Conservation (phyloP, 2,329 filamentous ascomycete genomes). For the Clathrospora elynae region DNA sequence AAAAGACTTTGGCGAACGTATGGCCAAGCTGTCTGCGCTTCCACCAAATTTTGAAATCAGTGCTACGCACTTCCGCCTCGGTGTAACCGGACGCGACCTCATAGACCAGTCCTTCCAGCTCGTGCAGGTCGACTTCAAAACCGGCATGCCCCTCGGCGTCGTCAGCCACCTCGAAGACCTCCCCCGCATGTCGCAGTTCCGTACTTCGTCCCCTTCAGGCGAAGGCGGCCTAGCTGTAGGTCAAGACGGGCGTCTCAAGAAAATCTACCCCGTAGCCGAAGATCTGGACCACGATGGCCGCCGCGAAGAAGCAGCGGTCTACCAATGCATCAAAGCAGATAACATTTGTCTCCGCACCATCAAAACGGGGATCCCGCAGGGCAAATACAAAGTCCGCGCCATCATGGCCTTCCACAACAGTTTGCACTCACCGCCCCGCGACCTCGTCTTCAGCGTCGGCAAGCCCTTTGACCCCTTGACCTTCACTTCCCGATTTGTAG, state of each 20-base stretch:
- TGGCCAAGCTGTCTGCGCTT: slow-evolving; percentile 46
- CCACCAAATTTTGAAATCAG: slow-evolving; percentile 46
- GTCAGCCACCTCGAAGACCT: slow-evolving; percentile 26
- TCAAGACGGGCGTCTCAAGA: slow-evolving; percentile 31
- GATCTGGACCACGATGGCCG: slow-evolving; percentile 46
- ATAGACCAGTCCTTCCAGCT: slow-evolving; percentile 39
- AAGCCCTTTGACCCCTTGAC: slow-evolving; percentile 43
- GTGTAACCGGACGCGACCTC: slow-evolving; percentile 39
- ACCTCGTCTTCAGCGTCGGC: slow-evolving; percentile 47
- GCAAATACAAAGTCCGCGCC: slow-evolving; percentile 45
- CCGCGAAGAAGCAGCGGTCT: slow-evolving; percentile 44
- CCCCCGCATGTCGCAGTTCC: slow-evolving; percentile 29
- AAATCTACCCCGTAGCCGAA: slow-evolving; percentile 43
- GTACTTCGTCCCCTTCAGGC: slow-evolving; percentile 36
- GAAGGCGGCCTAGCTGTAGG: slow-evolving; percentile 40
- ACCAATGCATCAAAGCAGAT: slow-evolving; percentile 39
- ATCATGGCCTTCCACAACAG: slow-evolving; percentile 40
- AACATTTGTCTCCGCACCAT: slow-evolving; percentile 45
- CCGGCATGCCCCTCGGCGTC: slow-evolving; percentile 39
- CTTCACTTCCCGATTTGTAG: slow-evolving; percentile 43
- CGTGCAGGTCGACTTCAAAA: slow-evolving; percentile 48
- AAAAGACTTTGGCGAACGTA: slow-evolving; percentile 39
- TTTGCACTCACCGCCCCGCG: slow-evolving; percentile 26
- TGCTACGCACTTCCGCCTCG: slow-evolving; percentile 40
- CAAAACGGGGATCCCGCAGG: slow-evolving; percentile 47